Conservation (phyloP, 78 protist species). For the Dictyostelium intermedium region DNA sequence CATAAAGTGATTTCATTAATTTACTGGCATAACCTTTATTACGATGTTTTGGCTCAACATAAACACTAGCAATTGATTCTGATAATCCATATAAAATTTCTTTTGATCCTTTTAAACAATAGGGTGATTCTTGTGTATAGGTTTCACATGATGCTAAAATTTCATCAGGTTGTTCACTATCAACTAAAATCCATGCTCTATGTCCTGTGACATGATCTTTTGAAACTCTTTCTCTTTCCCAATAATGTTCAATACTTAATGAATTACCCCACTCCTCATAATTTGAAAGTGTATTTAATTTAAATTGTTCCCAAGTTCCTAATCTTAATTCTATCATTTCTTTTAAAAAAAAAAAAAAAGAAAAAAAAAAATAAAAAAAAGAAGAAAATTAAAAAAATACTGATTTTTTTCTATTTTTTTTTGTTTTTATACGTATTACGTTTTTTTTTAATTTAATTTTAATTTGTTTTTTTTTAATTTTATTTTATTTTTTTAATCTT, state of each 20-base stretch:
- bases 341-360: not conserved
- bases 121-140: conserved; percentile 8
- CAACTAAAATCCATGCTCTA: conserved; percentile 34
- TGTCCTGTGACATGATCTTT: conserved; percentile 20
- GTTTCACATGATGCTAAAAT: conserved; percentile 64
- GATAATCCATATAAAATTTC: conserved; percentile 12
- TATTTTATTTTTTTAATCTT: not conserved
- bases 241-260: conserved; percentile 18
- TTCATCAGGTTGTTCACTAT: not conserved
- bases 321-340: conserved; percentile 5
- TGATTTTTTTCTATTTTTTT: too few species aligned
- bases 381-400: too few species aligned
- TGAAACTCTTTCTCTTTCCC: conserved; percentile 19
- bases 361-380: too few species aligned
- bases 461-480: too few species aligned
- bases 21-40: conserved; percentile 24
- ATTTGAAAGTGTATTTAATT: conserved; percentile 1
- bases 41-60: conserved; percentile 14
- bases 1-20: conserved; percentile 29
- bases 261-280: conserved; percentile 39
- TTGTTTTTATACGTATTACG: too few species aligned
- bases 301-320: conserved; percentile 49
- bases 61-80: conserved; percentile 59
- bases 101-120: not conserved
- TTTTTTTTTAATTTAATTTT: too few species aligned